Evolutionary conservation across 2,329 filamentous ascomycete species (phyloP), one percentile per base, ranked within the genome.

Genomic region (Botrytis aclada): DNA sequence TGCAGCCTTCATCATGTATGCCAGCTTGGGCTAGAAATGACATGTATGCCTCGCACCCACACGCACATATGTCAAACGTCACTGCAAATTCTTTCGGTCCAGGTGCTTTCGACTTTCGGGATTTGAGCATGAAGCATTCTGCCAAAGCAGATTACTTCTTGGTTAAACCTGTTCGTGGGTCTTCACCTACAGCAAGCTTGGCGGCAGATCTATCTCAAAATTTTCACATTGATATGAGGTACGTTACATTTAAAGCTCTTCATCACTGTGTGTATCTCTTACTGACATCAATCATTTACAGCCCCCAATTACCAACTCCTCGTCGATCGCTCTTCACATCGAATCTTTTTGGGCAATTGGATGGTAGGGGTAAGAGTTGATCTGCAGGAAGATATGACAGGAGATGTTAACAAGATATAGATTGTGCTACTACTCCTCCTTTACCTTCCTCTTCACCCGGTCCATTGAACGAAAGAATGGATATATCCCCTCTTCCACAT

Each of bases 211-310:
- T 98, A 79, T 98, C 95, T 73, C 94, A 97, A 81, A 99, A 98
- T 85, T 97, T 98, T 82, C 93, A 95, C 81, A 93, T 98, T 82
- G 95, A 98, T 83, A 94, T 92, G 80, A 98, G 95, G 95, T 98
- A 86, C 78, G 88, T 51, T 16, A 56, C 25, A 34, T 54, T 63
- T 22, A 3, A 43, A 41, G 34, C 8, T 37, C 22, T 66, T 10
- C 29, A 29, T 51, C 29, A 29, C 39, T 25, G 12, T 39, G 60
- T 58, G 56, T 16, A 39, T 39, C 34, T 51, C 67, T 37, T 63
- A 63, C 76, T 65, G 45, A 74, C 56, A 25, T 65, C 41, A 56
- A 72, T 74, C n/a, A 76, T 60, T 66, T 72, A 72, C 82, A 97
- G 94, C 83, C 94, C 94, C 47, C 91, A 93, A 82, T 87, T 95